Evolutionary conservation across 805 yeast species (phyloP), one percentile per base, ranked within the genome.

Genomic region (Pichia pseudocactophila): DNA sequence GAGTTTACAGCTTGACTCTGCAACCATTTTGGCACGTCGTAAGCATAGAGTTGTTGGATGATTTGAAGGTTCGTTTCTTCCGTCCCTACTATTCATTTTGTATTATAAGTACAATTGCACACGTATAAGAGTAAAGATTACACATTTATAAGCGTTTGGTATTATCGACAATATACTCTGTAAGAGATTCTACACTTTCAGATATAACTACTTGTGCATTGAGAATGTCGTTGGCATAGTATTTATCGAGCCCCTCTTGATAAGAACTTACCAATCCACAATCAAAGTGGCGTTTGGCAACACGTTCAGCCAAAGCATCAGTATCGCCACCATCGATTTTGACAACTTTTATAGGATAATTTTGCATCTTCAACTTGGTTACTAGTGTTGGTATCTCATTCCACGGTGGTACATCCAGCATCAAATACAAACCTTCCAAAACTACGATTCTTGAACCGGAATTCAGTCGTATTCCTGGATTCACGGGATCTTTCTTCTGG

Each of bases 401-500:
- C 95, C 95, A 87, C 12, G 74, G 74, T 4, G 68, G 73, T 31
- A 73, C 72, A 30, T 71, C 56, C 40, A 85, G 63, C 34, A 79
- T 68, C 9, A 87, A 64, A 56, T 88, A 87, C 37, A 81, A 66
- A 0, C 96, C 96, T 56, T 87, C 96, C 31, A 85, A 54, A 3
- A 87, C 69, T 4, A 87, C 59, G 1, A 86, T 70, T 43, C 76
- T 63, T 3, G 76, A 67, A 8, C 39, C 33, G 10, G 27, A 26
- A 2, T 58, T 62, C 0, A 74, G 62, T 2, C 60, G 55, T 1
- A 85, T 69, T 16, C 71, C 80, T 44, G 69, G 66, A 12, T 68
- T 74, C 2, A 70, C 68, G 0, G 96, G 96, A 54, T 88, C 96
- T 50, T 78, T 78, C 51, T 74, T 47, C 26, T 73, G 66, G 57